Evolutionary conservation across 1,284 basidiomycete species (phyloP).

Genomic region (Coniferiporia sulphurascens): DNA sequence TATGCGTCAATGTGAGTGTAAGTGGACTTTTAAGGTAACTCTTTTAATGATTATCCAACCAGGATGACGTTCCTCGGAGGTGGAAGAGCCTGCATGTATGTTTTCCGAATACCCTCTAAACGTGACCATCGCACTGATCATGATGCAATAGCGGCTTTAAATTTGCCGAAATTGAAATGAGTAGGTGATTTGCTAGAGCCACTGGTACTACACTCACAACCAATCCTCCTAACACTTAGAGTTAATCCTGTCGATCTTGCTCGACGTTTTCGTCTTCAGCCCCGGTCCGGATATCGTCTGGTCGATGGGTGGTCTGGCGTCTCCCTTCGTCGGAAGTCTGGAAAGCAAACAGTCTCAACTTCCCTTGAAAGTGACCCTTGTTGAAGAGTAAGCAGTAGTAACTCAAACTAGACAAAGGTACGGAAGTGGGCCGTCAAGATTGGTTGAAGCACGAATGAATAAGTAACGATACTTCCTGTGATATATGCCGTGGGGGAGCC

Average conservation of each 20-base stretch:
- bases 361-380: slow-evolving; percentile 13
- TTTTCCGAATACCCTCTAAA: neutral
- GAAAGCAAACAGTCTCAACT: neutral
- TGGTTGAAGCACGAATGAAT: too few relatives aligned
- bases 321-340: slow-evolving; percentile 6
- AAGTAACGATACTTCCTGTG: too few relatives aligned
- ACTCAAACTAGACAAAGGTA: too few relatives aligned
- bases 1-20: too few relatives aligned
- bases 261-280: slow-evolving; percentile 16
- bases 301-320: slow-evolving; percentile 6
- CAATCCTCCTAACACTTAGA: neutral
- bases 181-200: neutral
- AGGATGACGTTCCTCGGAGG: slow-evolving; percentile 22
- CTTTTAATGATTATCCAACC: neutral
- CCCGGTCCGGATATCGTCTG: slow-evolving; percentile 10
- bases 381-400: neutral
- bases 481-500: too few relatives aligned
- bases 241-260: slow-evolving; percentile 15
- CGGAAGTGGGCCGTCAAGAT: too few relatives aligned
- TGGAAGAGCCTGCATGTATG: slow-evolving; percentile 20
- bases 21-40: neutral
- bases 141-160: slow-evolving; percentile 14
- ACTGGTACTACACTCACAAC: neutral
- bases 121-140: neutral
- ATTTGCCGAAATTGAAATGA: slow-evolving; percentile 17